Evolutionary conservation across 2,329 filamentous ascomycete species (phyloP).

Genomic region (Capronia epimyces): DNA sequence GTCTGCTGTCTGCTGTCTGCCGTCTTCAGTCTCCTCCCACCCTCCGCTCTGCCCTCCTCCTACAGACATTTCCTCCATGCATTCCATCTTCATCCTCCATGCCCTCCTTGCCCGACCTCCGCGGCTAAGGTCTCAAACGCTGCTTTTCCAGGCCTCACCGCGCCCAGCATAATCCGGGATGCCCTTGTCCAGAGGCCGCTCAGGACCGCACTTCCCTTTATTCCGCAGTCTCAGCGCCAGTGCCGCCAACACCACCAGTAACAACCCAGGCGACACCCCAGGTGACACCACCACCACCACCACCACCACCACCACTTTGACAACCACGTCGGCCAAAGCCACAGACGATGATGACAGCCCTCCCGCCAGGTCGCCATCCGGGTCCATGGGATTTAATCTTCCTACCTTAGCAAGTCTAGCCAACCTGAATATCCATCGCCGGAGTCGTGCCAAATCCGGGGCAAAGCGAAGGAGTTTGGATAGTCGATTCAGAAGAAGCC

Average conservation of each 20-base stretch:
- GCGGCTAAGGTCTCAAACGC: background rate
- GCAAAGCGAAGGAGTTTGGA: slow-evolving; percentile 8
- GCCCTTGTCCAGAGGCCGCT: slow-evolving; percentile 15
- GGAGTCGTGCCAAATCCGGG: slow-evolving; percentile 8
- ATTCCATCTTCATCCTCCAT: background rate
- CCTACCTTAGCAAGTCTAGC: slow-evolving; percentile 11
- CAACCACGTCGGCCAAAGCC: background rate
- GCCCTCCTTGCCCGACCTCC: background rate
- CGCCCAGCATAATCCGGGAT: slow-evolving; percentile 3
- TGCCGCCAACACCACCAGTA: slow-evolving; percentile 4
- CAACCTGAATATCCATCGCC: slow-evolving; percentile 12
- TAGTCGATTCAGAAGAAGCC: background rate
- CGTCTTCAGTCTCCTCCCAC: background rate
- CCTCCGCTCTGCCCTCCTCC: background rate
- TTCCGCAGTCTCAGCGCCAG: slow-evolving; percentile 23
- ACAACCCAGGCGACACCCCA: slow-evolving; percentile 1
- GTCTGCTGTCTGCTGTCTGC: background rate
- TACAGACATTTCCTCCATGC: background rate
- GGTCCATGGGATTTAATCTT: slow-evolving; percentile 8
- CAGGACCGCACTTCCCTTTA: slow-evolving; percentile 15
- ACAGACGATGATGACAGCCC: slow-evolving; percentile 2
- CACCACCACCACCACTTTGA: background rate
- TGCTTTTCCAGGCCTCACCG: background rate
- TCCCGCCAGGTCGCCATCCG: background rate
- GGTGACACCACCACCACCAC: background rate